Conservation (phyloP, 768 basidiomycete genomes). For the Lactifluus subvellereus region DNA sequence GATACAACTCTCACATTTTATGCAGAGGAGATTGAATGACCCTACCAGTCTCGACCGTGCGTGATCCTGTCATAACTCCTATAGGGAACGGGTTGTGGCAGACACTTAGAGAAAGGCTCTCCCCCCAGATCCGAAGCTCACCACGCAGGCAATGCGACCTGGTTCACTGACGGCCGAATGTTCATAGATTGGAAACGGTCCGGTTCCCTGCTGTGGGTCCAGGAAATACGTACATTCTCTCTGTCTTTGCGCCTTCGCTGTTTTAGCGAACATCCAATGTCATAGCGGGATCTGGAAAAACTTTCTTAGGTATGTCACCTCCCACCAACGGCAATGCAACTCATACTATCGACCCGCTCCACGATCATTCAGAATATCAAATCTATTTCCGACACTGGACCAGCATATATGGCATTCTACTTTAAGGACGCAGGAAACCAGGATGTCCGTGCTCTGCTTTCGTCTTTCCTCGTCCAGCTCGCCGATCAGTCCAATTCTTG, state of each 20-base stretch:
- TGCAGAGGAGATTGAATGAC: no score
- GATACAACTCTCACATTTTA: no score
- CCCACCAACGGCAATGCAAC: accelerated
- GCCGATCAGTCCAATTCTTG: neutral
- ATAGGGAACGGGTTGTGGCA: neutral
- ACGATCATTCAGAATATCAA: neutral
- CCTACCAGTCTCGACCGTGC: neutral
- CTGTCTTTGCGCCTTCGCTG: neutral
- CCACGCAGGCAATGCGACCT: neutral
- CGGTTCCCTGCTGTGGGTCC: neutral
- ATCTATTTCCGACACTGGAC: neutral
- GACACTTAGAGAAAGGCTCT: neutral
- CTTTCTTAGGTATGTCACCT: neutral
- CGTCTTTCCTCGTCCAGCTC: neutral
- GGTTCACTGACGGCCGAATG: neutral
- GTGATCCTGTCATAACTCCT: neutral
- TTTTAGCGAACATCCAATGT: neutral
- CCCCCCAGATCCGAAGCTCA: neutral
- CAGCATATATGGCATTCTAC: neutral
- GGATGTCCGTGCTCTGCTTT: neutral
- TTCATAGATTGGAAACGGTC: neutral
- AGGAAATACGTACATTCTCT: neutral
- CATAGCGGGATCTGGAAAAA: neutral
- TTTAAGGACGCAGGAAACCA: neutral
- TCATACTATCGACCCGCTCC: neutral